These are phyloP conservation scores for Sarocladium oryzae DNA, from an alignment of 2,329 filamentous ascomycete genomes.

Conservation along the genomic window DNA sequence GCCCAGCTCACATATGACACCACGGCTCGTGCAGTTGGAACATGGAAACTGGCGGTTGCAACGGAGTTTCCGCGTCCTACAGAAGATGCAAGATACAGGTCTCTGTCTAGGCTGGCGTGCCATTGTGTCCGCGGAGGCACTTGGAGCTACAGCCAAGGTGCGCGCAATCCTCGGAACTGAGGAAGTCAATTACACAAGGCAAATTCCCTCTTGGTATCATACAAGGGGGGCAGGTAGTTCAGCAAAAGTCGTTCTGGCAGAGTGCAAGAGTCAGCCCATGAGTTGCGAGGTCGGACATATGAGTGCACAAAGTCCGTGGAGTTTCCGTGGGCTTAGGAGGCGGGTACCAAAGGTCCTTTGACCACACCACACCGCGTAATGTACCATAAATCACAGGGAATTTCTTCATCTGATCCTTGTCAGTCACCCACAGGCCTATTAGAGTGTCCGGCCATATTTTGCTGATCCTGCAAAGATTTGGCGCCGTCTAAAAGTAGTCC, in stretches of 20 bases:
- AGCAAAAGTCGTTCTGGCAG: no score
- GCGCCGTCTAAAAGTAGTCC: no score
- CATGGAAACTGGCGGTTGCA: conserved; percentile 2
- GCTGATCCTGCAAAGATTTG: no score
- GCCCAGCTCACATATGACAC: neutral
- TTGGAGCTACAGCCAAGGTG: neutral
- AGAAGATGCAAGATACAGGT: conserved; percentile 2
- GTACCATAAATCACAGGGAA: no score
- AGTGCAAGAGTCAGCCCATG: neutral
- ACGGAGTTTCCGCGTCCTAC: conserved; percentile 6
- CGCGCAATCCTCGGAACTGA: no score
- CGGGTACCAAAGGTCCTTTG: neutral
- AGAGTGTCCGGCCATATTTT: no score
- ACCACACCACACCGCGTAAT: no score
- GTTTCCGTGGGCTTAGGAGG: neutral
- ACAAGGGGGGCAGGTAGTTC: no score
- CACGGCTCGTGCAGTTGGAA: conserved; percentile 4
- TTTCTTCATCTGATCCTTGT: no score
- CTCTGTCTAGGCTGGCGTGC: neutral
- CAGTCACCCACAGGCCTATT: no score
- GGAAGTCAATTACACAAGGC: no score
- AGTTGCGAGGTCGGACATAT: neutral
- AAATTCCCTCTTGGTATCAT: no score
- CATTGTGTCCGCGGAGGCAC: neutral
- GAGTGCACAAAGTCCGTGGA: neutral